A percentile compares a stretch with the other conserved stretches of the same genome.
Conservation (phyloP, 192 early-diverging fungal genomes). For the Mortierella claussenii region DNA sequence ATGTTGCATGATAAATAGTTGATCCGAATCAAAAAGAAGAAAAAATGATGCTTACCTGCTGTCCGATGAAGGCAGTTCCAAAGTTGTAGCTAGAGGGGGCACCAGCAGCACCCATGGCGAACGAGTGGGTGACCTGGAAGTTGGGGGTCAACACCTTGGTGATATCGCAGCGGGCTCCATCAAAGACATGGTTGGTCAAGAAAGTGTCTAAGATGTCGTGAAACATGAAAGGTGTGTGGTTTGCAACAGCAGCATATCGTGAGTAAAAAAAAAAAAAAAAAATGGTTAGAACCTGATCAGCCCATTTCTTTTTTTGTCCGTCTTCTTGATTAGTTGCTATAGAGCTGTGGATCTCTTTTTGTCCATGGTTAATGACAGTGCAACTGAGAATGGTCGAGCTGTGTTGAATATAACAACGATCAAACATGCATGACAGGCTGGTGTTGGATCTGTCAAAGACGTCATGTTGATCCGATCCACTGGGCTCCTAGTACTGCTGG, state of each 20-base stretch:
- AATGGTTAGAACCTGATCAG: background rate
- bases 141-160: constrained; percentile 92
- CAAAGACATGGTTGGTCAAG: constrained; percentile 89
- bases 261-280: constrained; percentile 2
- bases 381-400: too few relatives aligned
- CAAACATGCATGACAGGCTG: too few relatives aligned
- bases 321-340: too few relatives aligned
- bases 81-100: constrained; percentile 93
- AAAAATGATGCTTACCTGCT: constrained; percentile 70
- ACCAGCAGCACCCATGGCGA: constrained; percentile 84
- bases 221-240: background rate
- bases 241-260: background rate
- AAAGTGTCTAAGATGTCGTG: constrained; percentile 69
- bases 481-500: background rate
- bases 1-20: too few relatives aligned
- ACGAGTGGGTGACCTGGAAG: constrained; percentile 95
- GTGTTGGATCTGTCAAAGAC: too few relatives aligned
- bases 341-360: too few relatives aligned
- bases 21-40: too few relatives aligned
- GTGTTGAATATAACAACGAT: too few relatives aligned
- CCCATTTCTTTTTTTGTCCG: constrained; percentile 1
- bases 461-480: background rate
- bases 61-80: constrained; percentile 84
- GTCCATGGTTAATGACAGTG: too few relatives aligned
- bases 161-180: constrained; percentile 95